Conservation (phyloP, 1,284 basidiomycete species). For the Puccinia coronata region DNA sequence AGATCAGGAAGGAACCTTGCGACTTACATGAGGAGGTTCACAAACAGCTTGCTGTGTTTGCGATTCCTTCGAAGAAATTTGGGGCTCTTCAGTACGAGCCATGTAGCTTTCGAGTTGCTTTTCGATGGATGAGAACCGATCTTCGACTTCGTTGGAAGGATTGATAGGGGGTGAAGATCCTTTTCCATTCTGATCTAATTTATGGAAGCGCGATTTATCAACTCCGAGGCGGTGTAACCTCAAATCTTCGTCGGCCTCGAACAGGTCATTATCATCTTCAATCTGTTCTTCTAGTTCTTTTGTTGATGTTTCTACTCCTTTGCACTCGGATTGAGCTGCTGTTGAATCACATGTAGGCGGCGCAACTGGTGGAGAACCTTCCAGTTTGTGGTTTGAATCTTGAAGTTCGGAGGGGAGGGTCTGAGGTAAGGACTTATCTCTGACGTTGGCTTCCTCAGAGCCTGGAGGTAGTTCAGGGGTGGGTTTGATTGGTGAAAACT, state of each 20-base stretch:
- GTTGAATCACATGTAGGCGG: background rate
- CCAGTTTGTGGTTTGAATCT: background rate
- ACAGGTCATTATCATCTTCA: constrained; percentile 49
- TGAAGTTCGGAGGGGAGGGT: background rate
- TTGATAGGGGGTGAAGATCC: background rate
- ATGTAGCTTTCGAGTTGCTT: constrained; percentile 1
- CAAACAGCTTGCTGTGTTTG: background rate
- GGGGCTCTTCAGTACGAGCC: background rate
- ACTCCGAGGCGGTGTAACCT: constrained; percentile 21
- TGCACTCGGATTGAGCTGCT: background rate
- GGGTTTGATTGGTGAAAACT: constrained; percentile 5
- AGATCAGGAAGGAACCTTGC: background rate
- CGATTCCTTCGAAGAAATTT: background rate
- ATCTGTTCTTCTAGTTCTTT: constrained; percentile 9
- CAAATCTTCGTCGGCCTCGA: constrained; percentile 46
- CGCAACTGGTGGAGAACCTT: background rate
- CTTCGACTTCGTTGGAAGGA: constrained; percentile 1
- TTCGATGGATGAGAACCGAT: constrained; percentile 18
- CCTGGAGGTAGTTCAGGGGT: background rate
- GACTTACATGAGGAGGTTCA: background rate
- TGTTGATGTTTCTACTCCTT: background rate
- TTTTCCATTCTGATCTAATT: constrained; percentile 4
- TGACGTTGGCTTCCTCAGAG: background rate
- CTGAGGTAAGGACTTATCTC: background rate
- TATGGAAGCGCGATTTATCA: background rate